phyloP scores from a whole-genome alignment of 2,329 filamentous ascomycete genomes.

The Chaetomium sp. region DNA sequence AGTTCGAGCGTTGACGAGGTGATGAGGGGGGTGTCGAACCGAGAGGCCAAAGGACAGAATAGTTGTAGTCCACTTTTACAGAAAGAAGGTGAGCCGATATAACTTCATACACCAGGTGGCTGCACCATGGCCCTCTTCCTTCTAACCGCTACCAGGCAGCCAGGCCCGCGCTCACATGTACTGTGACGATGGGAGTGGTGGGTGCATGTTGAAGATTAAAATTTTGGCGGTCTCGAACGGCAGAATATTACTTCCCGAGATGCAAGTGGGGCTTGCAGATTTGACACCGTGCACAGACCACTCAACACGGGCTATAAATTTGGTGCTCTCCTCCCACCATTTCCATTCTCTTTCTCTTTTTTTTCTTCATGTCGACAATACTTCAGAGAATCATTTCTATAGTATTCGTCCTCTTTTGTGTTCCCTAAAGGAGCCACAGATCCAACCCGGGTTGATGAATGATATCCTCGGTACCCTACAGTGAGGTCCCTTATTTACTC shows the following conservation, averaged over 20 bases:
- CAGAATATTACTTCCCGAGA: conserved; percentile 14
- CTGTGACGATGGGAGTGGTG: no score
- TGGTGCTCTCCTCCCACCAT: conserved; percentile 22
- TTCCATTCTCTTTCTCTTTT: conserved; percentile 37
- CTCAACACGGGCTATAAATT: conserved; percentile 36
- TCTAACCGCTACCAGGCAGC: no score
- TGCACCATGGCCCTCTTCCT: no score
- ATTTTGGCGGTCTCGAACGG: conserved; percentile 35
- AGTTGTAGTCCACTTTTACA: no score
- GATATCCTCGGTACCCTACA: conserved; percentile 82
- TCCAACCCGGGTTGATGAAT: conserved; percentile 92
- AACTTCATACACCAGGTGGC: no score
- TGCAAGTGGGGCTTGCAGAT: conserved; percentile 8
- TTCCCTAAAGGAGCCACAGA: conserved; percentile 90
- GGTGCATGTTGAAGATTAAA: conserved; percentile 9
- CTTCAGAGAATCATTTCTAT: conserved; percentile 93
- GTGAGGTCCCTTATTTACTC: conserved; percentile 62
- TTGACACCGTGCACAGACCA: conserved; percentile 25
- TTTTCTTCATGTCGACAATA: conserved; percentile 58
- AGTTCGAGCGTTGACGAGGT: no score
- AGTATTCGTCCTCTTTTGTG: conserved; percentile 91
- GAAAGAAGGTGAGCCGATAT: no score
- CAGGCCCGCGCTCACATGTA: no score
- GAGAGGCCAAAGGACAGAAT: no score
- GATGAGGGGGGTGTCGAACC: no score